Evolutionary conservation across 1,139 yeast species (phyloP).

Genomic region (Starmera stellimalicola): DNA sequence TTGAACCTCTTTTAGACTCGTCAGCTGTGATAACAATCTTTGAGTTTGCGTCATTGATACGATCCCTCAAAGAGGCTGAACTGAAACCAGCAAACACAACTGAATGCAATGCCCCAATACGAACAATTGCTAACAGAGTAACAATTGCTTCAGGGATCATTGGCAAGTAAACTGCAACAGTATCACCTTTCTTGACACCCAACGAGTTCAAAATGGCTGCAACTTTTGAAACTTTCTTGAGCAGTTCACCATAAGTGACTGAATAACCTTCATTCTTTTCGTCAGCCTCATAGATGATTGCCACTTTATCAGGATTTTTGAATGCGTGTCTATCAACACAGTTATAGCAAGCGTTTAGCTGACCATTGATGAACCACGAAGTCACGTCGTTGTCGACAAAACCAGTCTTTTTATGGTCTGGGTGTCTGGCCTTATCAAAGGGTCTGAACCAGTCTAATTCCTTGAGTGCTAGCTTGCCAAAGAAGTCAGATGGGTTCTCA

Average conservation of each 20-base stretch:
- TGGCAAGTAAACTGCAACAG: slow-evolving; percentile 79
- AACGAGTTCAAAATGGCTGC: slow-evolving; percentile 57
- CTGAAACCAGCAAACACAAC: slow-evolving; percentile 83
- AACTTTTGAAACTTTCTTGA: slow-evolving; percentile 58
- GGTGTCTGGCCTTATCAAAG: slow-evolving; percentile 50
- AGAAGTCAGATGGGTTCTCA: slow-evolving; percentile 55
- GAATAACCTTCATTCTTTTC: slow-evolving; percentile 57
- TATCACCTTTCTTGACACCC: slow-evolving; percentile 75
- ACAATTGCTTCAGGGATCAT: slow-evolving; percentile 80
- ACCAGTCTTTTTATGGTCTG: slow-evolving; percentile 34
- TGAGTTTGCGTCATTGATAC: slow-evolving; percentile 71
- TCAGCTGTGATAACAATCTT: slow-evolving; percentile 69
- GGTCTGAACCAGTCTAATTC: slow-evolving; percentile 55
- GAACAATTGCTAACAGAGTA: slow-evolving; percentile 61
- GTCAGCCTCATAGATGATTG: slow-evolving; percentile 76
- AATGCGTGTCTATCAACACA: slow-evolving; percentile 77
- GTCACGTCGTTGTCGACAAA: slow-evolving; percentile 60
- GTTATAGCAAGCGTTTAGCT: slow-evolving; percentile 69
- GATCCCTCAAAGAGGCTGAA: slow-evolving; percentile 64
- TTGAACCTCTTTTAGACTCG: slow-evolving; percentile 77
- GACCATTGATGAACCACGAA: slow-evolving; percentile 73
- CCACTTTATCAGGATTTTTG: slow-evolving; percentile 59
- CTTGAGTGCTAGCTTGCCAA: slow-evolving; percentile 51
- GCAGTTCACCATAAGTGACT: slow-evolving; percentile 62
- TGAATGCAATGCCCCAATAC: slow-evolving; percentile 78